Evolutionary conservation across 176 grass and related monocot genomes (phyloP).

Genomic region (Juncus inflexus): DNA sequence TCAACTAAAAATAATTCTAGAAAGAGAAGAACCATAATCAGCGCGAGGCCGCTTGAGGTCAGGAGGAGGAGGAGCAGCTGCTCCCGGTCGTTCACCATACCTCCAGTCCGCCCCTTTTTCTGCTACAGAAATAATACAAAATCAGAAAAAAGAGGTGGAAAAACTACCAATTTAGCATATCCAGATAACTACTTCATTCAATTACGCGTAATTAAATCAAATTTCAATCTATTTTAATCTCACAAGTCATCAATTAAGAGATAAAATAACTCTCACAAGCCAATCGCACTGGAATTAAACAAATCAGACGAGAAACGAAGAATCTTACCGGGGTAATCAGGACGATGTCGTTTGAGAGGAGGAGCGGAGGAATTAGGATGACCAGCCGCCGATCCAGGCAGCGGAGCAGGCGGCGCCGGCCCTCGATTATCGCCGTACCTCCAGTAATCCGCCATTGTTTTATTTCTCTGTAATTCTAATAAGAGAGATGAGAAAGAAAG

Average conservation of each 20-base stretch:
- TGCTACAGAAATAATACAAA: conserved; percentile 10
- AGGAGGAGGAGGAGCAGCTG: conserved; percentile 7
- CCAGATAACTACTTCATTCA: no score
- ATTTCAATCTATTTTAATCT: conserved; percentile 6
- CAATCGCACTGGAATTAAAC: conserved; percentile 4
- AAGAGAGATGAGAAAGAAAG: not conserved
- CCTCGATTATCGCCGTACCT: conserved; percentile 66
- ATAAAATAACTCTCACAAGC: not conserved
- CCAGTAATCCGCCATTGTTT: conserved; percentile 74
- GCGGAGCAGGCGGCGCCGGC: conserved; percentile 7
- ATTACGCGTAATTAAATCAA: not conserved
- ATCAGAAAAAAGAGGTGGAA: not conserved
- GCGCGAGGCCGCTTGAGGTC: conserved; percentile 16
- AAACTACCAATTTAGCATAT: not conserved
- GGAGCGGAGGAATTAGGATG: conserved; percentile 29
- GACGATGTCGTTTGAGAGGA: conserved; percentile 72
- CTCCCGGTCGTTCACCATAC: not conserved
- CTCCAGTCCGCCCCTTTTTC: conserved; percentile 27
- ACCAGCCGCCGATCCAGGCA: conserved; percentile 1
- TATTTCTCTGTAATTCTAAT: not conserved
- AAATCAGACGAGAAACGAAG: not conserved
- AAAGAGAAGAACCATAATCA: conserved; percentile 16
- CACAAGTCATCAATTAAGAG: not conserved
- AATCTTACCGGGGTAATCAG: conserved; percentile 48
- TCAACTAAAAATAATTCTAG: not conserved